phyloP scores from a whole-genome alignment of 148 eudicot species.

The Silene conica region DNA sequence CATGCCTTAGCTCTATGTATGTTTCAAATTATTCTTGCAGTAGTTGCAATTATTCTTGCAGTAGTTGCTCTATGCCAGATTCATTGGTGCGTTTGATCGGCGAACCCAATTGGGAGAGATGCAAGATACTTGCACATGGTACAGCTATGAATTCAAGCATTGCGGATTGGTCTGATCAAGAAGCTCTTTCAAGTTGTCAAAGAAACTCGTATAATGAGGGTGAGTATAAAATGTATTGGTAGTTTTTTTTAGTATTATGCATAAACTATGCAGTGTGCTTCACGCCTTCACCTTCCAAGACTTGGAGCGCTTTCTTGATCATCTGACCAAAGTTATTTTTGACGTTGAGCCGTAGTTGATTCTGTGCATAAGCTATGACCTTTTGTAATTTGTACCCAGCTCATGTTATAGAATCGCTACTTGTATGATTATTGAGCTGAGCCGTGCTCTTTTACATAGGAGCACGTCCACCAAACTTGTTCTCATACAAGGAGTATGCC shows the following conservation, averaged over 20 bases:
- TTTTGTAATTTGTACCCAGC: no score
- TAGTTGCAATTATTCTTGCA: slow-evolving; percentile 57
- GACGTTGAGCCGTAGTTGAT: no score
- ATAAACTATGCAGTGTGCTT: not conserved
- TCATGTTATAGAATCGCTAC: no score
- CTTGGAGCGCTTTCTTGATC: not conserved
- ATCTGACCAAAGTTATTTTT: no score
- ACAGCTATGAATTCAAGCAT: slow-evolving; percentile 51
- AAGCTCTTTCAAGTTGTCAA: slow-evolving; percentile 36
- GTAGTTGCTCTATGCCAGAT: slow-evolving; percentile 27
- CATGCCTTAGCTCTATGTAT: slow-evolving; percentile 56
- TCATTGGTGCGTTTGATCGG: slow-evolving; percentile 40
- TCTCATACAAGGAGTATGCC: no score
- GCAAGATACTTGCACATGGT: slow-evolving; percentile 61
- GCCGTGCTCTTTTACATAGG: no score
- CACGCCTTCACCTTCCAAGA: not conserved
- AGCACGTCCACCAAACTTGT: no score
- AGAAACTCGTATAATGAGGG: slow-evolving; percentile 35
- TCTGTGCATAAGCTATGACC: no score
- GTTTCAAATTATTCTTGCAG: slow-evolving; percentile 51
- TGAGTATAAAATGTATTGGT: slow-evolving; percentile 27
- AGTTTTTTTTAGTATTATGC: not conserved
- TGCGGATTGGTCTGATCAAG: slow-evolving; percentile 37
- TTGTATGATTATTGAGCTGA: no score
- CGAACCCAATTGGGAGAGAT: slow-evolving; percentile 60